phyloP scores from a whole-genome alignment of 2,329 filamentous ascomycete genomes.

The Ceratocystis cubensis region DNA sequence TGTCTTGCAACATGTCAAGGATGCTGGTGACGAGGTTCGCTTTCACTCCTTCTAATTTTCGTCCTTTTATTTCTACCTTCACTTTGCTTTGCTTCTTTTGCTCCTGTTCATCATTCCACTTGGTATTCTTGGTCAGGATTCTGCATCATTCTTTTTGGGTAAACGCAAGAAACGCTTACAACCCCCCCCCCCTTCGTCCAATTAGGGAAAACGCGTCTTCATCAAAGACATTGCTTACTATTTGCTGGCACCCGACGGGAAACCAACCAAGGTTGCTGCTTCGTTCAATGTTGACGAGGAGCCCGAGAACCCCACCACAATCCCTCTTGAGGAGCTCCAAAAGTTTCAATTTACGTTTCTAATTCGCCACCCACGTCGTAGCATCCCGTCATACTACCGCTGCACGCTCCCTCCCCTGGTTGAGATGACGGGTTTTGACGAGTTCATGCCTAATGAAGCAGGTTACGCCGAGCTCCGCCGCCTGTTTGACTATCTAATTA shows the following conservation, averaged over 20 bases:
- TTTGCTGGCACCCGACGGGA: conserved; percentile 60
- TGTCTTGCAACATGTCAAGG: conserved; percentile 64
- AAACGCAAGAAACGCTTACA: conserved; percentile 18
- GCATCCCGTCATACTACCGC: conserved; percentile 87
- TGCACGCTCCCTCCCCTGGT: conserved; percentile 84
- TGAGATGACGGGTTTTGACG: conserved; percentile 67
- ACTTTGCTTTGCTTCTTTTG: conserved; percentile 12
- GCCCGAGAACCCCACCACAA: conserved; percentile 67
- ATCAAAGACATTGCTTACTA: conserved; percentile 98
- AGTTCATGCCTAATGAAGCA: conserved; percentile 78
- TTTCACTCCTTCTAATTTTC: not conserved
- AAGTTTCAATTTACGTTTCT: conserved; percentile 91
- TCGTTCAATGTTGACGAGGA: conserved; percentile 60
- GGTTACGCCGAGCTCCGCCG: conserved; percentile 80
- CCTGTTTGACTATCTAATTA: conserved; percentile 72
- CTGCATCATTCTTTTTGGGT: conserved; percentile 9
- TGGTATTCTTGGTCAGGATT: not conserved
- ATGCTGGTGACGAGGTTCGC: conserved; percentile 56
- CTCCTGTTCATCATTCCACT: not conserved
- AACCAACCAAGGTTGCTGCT: conserved; percentile 58
- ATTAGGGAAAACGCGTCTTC: conserved; percentile 77
- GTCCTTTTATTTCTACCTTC: not conserved
- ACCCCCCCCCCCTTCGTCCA: conserved; percentile 2
- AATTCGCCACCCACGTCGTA: conserved; percentile 85
- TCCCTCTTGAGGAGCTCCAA: conserved; percentile 61